Conservation (phyloP, 83 land plant species). For the Diphasiastrum complanatum region DNA sequence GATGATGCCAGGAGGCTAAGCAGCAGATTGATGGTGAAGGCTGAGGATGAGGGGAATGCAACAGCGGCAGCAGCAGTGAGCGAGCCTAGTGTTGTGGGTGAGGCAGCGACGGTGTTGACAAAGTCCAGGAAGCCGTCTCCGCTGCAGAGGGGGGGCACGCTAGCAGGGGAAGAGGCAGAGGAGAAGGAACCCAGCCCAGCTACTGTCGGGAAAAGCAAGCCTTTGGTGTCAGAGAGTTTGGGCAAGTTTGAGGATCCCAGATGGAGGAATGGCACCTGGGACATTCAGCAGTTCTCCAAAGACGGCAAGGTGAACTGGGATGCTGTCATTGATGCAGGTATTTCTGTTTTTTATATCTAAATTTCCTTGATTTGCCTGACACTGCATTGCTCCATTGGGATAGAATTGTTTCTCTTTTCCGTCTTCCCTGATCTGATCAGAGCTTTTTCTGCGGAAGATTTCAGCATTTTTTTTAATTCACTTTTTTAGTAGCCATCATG, state of each 20-base stretch:
- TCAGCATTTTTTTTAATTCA: too few species aligned
- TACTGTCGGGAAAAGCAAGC: conserved; percentile 17
- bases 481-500: too few species aligned
- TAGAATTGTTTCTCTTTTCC: too few species aligned
- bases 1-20: too few species aligned
- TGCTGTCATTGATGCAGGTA: conserved; percentile 96
- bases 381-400: too few species aligned
- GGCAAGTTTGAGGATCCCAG: conserved; percentile 54
- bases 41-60: too few species aligned
- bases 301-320: conserved; percentile 86
- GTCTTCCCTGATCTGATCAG: too few species aligned
- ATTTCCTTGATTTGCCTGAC: neutral
- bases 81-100: too few species aligned
- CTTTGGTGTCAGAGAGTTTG: neutral
- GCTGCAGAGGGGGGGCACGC: conserved; percentile 31
- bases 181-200: conserved; percentile 31
- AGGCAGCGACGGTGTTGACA: too few species aligned
- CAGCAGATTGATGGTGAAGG: too few species aligned
- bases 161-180: conserved; percentile 20
- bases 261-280: conserved; percentile 94
- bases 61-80: too few species aligned
- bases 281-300: conserved; percentile 60
- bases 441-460: too few species aligned
- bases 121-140: conserved; percentile 24
- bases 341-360: conserved; percentile 9